phyloP scores from a whole-genome alignment of 257 asterid species.

The Gentiana dahurica region DNA sequence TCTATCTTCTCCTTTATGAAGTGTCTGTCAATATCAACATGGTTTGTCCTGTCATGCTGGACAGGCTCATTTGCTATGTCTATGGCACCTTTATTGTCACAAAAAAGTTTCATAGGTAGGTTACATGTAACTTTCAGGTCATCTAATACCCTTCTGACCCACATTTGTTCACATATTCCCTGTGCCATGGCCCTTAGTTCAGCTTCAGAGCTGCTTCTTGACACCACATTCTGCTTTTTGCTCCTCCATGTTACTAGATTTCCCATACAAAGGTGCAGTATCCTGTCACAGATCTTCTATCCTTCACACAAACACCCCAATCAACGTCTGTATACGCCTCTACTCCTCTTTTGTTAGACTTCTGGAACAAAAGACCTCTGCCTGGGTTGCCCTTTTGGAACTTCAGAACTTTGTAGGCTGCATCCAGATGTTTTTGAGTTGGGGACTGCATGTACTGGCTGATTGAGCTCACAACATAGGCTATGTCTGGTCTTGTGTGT shows the following conservation, averaged over 20 bases:
- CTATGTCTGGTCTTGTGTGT: background rate
- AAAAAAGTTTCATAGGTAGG: background rate
- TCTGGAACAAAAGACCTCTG: background rate
- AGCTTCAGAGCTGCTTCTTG: background rate
- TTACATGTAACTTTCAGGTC: no score
- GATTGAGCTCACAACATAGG: background rate
- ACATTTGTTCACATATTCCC: background rate
- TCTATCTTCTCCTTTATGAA: no score
- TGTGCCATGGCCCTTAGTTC: background rate
- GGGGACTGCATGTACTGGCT: background rate
- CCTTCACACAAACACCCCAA: background rate
- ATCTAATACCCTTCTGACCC: background rate
- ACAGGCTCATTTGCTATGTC: background rate
- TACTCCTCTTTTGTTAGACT: background rate
- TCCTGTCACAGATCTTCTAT: background rate
- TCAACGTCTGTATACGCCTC: background rate
- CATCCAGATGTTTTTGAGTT: background rate
- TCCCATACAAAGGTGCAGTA: background rate
- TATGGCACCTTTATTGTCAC: background rate
- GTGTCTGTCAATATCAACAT: no score
- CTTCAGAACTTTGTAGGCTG: background rate
- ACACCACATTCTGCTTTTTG: background rate
- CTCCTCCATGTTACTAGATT: slow-evolving; percentile 5
- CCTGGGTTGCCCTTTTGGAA: background rate
- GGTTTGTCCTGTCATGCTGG: background rate